phyloP scores from a whole-genome alignment of 2,329 filamentous ascomycete genomes.

The Anisogramma anomala region DNA sequence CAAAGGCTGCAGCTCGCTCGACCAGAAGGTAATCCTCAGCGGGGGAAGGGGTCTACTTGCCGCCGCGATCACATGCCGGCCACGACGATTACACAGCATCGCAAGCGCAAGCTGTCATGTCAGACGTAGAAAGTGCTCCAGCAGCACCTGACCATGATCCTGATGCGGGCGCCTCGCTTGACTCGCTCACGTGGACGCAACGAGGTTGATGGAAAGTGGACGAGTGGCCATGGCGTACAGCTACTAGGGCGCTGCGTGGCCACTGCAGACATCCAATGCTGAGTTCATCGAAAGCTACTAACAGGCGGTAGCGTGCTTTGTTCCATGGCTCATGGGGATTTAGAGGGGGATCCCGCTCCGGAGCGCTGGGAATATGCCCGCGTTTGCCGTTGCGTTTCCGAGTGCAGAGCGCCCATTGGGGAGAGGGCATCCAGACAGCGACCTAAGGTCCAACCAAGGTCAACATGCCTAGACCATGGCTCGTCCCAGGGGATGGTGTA shows the following conservation, averaged over 20 bases:
- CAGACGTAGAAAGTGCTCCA: not conserved
- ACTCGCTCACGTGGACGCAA: not conserved
- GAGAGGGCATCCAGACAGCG: no score
- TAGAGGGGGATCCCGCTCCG: not conserved
- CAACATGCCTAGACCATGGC: no score
- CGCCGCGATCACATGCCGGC: not conserved
- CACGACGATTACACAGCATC: not conserved
- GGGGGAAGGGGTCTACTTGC: no score
- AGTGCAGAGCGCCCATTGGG: no score
- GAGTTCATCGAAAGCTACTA: no score
- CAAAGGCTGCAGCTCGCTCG: no score
- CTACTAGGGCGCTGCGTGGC: no score
- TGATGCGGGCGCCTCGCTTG: not conserved
- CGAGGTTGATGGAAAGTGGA: not conserved
- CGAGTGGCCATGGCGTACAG: not conserved
- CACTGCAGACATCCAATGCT: no score
- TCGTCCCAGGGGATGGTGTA: no score
- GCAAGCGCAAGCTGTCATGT: slow-evolving; percentile 1
- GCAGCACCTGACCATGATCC: not conserved
- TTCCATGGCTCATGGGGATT: not conserved
- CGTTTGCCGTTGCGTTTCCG: not conserved
- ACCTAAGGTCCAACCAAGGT: no score
- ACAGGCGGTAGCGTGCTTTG: not conserved
- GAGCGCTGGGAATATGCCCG: not conserved
- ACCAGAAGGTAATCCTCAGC: no score